Evolutionary conservation across 306 rosid species (phyloP), one percentile per base, ranked within the genome.

Genomic region (Rosa multiflora): DNA sequence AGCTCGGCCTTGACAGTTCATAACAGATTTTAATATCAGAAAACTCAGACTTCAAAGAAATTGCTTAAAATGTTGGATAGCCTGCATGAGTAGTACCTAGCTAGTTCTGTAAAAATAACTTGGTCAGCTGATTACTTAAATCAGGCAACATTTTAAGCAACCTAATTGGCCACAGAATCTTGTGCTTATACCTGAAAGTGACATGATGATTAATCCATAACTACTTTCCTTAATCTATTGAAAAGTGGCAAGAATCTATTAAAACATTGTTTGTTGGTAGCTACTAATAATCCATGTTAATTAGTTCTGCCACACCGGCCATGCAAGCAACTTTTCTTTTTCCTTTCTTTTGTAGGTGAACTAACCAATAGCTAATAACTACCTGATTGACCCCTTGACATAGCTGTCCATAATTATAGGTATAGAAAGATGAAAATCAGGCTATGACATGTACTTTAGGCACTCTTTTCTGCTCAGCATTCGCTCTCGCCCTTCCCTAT

Each of bases 241-340:
- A n/a, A 67, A 67, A 67, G 48, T 10, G 46, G 71, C 48, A 35
- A 6, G 14, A 37, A 67, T 17, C 26, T 43, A 21, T 44, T 15
- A 70, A 70, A 70, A 44, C 55, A 21, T 70, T 70, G 74, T 70
- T 70, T 70, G 53, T 47, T 70, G 55, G 37, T 70, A 70, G 74
- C 52, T 12, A n/a, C 11, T 56, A 21, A 12, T 6, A 23, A 32
- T 32, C 39, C 43, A 32, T 13, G 5, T 32, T 32, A 63, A 11
- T 55, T 55, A 26, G 23, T 17, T 53, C 21, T 26, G 40, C 3
- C 23, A 12, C 15, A 12, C 67, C 18, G 0, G 1, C 37, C 67
- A 23, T 23, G 20, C 20, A 23, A 4, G 2, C 11, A 6, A 20
- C 23, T 53, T 18, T 55, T 20, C 64, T 21, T 58, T n/a, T 58